Evolutionary conservation across 2,329 filamentous ascomycete genomes (phyloP), one percentile per base, ranked within the genome.

Genomic region (Botrytis fabae): DNA sequence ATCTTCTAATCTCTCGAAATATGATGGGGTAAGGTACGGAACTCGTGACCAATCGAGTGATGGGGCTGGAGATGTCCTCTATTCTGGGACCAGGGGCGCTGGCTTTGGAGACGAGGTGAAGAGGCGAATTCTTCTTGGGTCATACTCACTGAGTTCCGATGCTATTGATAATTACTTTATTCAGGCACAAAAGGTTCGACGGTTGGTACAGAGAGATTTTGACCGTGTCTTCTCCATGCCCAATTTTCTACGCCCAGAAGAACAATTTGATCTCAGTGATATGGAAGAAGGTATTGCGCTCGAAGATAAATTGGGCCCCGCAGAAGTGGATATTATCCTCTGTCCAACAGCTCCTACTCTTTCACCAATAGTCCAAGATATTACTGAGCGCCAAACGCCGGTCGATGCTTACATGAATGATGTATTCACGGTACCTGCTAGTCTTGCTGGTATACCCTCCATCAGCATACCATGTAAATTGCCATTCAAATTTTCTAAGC

Each of bases 91-190:
- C 0, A 89, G 96, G 73, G 92, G 91, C 22, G 82, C 85, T 48
- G 91, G 91, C 0, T 94, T 99, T 76, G 96, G 96, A 10, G 85
- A 88, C 10, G 96, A 99, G 82, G 95, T 98, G 18, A 90, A 92
- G 80, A 88, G 94, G 70, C 90, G 96, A 57, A 97, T 99, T 73
- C 83, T 99, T 14, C 88, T 99, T 0, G 96, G 96, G 25, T 91
- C 94, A 0, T 98, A 97, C 81, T 95, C 91, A 59, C 86, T 99
- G 70, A 97, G 93, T 82, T 95, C 95, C 0, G 90, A 92, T 75
- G 94, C 94, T 16, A 96, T 97, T 80, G 92, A 97, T 81, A 99
- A 98, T 81, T 98, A 98, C 82, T 99, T 99, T 80, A 89, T 97
- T 75, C 92, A 97, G 81, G 96, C 96, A 63, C 96, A 99, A 83